Evolutionary conservation across 352 stramenopile genomes (phyloP).

Genomic region (Globisporangium okanoganense): DNA sequence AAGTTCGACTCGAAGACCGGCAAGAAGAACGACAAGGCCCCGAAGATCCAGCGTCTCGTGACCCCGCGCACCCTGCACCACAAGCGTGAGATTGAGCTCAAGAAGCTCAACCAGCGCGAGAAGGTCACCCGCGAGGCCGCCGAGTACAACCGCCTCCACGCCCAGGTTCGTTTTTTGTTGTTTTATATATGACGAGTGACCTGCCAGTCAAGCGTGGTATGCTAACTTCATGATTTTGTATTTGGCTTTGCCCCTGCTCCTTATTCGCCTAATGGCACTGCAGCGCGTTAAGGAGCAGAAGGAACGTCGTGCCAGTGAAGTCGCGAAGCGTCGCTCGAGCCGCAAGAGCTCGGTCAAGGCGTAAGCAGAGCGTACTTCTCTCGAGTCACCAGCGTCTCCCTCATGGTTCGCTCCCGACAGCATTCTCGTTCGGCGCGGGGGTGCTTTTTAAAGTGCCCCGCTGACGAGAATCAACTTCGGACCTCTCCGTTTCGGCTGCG

Average conservation of each 20-base stretch:
- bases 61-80: slow-evolving; percentile 97
- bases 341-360: slow-evolving; percentile 93
- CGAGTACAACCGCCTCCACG: slow-evolving; percentile 97
- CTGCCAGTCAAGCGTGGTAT: slow-evolving; percentile 1
- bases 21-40: slow-evolving; percentile 97
- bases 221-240: slow-evolving; percentile 42
- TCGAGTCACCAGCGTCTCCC: slow-evolving; percentile 9
- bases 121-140: slow-evolving; percentile 93
- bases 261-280: slow-evolving; percentile 93
- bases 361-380: slow-evolving; percentile 36
- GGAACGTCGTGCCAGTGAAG: slow-evolving; percentile 95
- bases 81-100: slow-evolving; percentile 89
- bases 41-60: slow-evolving; percentile 99
- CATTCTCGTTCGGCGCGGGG: slow-evolving; percentile 2
- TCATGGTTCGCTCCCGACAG: slow-evolving; percentile 5
- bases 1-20: slow-evolving; percentile 99
- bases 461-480: background rate
- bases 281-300: slow-evolving; percentile 98
- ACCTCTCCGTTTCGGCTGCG: slow-evolving; percentile 8
- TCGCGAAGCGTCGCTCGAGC: slow-evolving; percentile 98
- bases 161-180: slow-evolving; percentile 59
- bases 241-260: slow-evolving; percentile 70
- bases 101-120: slow-evolving; percentile 85
- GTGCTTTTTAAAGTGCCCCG: slow-evolving; percentile 1
- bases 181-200: no score